phyloP scores from a whole-genome alignment of 164 flowering plant genomes.

The Piper longum region DNA sequence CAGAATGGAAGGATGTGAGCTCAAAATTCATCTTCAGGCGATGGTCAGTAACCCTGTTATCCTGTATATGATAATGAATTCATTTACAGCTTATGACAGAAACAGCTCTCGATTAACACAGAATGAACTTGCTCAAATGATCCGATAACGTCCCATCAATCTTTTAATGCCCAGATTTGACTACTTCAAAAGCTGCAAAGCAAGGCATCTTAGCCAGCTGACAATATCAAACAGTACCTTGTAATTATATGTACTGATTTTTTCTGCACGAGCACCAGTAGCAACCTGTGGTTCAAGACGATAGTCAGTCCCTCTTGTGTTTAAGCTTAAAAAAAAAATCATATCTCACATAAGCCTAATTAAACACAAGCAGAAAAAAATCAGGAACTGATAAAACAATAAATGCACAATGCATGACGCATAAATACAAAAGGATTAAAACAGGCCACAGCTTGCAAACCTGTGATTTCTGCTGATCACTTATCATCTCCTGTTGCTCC shows the following conservation, averaged over 20 bases:
- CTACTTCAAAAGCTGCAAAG: too few relatives aligned
- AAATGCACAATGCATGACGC: neutral
- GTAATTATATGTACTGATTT: constrained; percentile 89
- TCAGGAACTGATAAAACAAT: neutral
- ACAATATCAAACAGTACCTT: constrained; percentile 36
- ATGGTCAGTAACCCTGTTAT: constrained; percentile 94
- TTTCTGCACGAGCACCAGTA: constrained; percentile 90
- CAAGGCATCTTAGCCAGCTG: neutral
- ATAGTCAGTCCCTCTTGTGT: neutral
- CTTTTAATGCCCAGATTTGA: too few relatives aligned
- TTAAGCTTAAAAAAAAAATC: neutral
- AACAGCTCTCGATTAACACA: neutral
- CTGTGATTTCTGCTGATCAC: constrained; percentile 74
- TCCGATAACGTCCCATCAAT: too few relatives aligned
- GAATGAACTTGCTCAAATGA: too few relatives aligned
- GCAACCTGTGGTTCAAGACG: constrained; percentile 51
- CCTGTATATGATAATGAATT: constrained; percentile 27
- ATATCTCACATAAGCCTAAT: neutral
- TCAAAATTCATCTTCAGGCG: constrained; percentile 89
- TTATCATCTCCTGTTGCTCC: constrained; percentile 71
- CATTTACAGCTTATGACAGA: neutral
- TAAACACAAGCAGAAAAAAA: neutral
- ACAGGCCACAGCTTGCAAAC: constrained; percentile 21
- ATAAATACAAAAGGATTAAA: neutral
- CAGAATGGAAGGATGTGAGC: constrained; percentile 79